Base-by-base conservation (phyloP, 83 land plant species). In the Picea engelmannii region DNA sequence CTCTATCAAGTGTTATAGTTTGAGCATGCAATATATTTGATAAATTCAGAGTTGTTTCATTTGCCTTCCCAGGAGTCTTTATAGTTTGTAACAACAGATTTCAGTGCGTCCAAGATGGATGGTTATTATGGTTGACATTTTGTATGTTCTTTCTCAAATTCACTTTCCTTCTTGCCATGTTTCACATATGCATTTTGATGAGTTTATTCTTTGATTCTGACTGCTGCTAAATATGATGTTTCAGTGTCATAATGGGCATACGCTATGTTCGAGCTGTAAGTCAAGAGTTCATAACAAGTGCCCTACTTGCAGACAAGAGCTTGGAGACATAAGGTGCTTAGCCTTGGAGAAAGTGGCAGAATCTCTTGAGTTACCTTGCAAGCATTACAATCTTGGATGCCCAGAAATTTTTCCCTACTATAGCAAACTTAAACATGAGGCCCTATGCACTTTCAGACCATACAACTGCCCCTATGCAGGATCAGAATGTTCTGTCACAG, bases 401-500 rank as follows among this genome's bases (percentile, higher is more conserved):
- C 83, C 83, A 44, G 92, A 90, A 27, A 85, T 85, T 65, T 90
- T 90, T 55, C 93, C 93, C 1, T 91, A 91, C 78, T 91, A 91
- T 68, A 85, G 87, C 70, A 91, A 91, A 35, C 91, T 91, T 42
- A 89, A 89, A 68, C 93, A 91, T 68, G 93, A 91, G 83, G 76
- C 81, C 59, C 79, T 75, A 8, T 91, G 93, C 76, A 82, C 80
- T 62, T 91, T 87, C 83, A 89, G 93, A 78, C 93, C 93, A 74
- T 91, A 91, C 69, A 91, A 87, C 58, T 91, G 92, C 76, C 93
- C 93, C 13, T 91, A 89, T 86, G 93, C 93, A 61, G 93, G 93
- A 25, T 89, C 93, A 0, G 92, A 91, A 66, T 91, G 93, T 78
- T 78, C 90, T 35, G 88, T 84, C 44, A 82, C 84, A 79, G 93